These are phyloP conservation scores for Aspergillus sp. DNA, from an alignment of 2,329 filamentous ascomycete genomes.

Conservation along the genomic window DNA sequence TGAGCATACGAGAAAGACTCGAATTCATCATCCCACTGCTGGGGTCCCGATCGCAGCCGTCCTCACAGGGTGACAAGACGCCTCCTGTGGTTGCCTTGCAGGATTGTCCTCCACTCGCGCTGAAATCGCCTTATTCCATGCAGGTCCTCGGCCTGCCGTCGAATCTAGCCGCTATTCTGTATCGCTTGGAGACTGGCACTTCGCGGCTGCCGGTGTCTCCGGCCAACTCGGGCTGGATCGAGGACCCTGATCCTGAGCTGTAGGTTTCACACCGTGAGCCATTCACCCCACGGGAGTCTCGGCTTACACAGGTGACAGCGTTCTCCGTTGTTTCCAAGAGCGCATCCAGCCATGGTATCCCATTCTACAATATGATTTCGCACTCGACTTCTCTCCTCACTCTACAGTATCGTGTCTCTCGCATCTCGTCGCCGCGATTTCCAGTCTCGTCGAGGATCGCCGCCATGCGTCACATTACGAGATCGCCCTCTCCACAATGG, in stretches of 20 bases:
- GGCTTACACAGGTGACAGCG: neutral
- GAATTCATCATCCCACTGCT: neutral
- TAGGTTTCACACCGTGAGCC: neutral
- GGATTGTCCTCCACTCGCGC: neutral
- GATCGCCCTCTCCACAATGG: neutral
- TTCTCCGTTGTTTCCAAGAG: neutral
- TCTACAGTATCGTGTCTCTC: slow-evolving; percentile 4
- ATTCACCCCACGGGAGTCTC: neutral
- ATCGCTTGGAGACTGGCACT: neutral
- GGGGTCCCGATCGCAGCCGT: neutral
- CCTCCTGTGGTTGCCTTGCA: neutral
- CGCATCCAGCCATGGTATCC: slow-evolving; percentile 5
- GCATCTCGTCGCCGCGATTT: slow-evolving; percentile 1
- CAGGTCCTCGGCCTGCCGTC: neutral
- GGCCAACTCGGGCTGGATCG: neutral
- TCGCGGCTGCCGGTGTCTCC: neutral
- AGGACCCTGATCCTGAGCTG: neutral
- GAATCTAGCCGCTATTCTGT: neutral
- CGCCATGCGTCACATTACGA: neutral
- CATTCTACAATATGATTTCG: slow-evolving; percentile 2
- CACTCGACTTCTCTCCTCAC: neutral
- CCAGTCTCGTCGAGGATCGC: neutral
- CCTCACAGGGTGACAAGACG: neutral
- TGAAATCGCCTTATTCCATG: slow-evolving; percentile 9
- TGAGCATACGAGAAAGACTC: slow-evolving; percentile 4